A percentile compares a stretch with the other conserved stretches of the same genome.
These are phyloP conservation scores for Theobroma cacao DNA, from an alignment of 345 rosid species.

Conservation along the genomic window DNA sequence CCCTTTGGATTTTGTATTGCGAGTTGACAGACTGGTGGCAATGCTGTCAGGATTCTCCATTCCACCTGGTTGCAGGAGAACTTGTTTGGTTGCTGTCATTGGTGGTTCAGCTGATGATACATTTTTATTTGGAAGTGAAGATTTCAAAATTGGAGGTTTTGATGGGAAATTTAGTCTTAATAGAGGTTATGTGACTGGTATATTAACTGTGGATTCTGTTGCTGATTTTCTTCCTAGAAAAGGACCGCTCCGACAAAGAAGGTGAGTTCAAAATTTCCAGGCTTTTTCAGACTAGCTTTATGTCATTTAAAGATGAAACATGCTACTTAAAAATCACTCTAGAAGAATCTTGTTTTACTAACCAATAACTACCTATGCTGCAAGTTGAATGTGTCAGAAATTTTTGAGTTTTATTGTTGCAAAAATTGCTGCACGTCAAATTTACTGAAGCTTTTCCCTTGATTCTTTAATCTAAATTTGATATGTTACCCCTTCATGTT, in stretches of 20 bases:
- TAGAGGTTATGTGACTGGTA: constrained; percentile 81
- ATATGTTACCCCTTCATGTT: neutral
- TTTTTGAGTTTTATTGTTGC: neutral
- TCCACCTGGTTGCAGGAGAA: constrained; percentile 69
- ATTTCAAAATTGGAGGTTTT: constrained; percentile 69
- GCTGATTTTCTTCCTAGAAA: constrained; percentile 89
- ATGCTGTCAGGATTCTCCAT: constrained; percentile 73
- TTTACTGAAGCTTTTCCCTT: neutral
- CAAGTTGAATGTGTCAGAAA: neutral
- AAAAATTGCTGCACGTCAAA: neutral
- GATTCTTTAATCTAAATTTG: neutral
- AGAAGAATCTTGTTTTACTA: neutral
- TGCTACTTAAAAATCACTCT: neutral
- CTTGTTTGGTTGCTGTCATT: constrained; percentile 77
- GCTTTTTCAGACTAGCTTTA: neutral
- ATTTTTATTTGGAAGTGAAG: constrained; percentile 58
- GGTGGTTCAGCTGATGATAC: constrained; percentile 54
- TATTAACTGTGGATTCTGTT: constrained; percentile 81
- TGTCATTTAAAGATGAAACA: neutral
- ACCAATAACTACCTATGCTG: neutral
- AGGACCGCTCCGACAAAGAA: constrained; percentile 73
- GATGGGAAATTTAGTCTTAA: constrained; percentile 62
- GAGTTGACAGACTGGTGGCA: constrained; percentile 73
- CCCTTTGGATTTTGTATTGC: constrained; percentile 73
- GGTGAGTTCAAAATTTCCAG: constrained; percentile 34